Evolutionary conservation across 495 filamentous ascomycete species (phyloP).

Genomic region (Bombardia bombarda): DNA sequence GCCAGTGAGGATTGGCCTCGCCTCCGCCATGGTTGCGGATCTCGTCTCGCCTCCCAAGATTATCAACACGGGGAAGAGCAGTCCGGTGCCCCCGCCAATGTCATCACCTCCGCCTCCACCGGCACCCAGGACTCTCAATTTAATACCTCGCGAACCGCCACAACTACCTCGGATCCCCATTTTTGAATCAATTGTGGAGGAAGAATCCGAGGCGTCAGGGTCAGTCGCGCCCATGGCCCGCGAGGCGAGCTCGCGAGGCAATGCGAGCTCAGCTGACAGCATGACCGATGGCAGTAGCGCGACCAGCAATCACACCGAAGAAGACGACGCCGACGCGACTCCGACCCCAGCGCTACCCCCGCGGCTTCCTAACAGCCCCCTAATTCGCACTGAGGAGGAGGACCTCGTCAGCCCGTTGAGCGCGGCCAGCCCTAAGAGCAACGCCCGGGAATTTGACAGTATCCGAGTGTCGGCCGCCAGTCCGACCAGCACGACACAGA

Average conservation of each 20-base stretch:
- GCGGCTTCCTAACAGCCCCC: not conserved
- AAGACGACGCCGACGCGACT: slow-evolving; percentile 7
- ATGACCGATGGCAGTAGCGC: slow-evolving; percentile 27
- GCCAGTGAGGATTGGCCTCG: slow-evolving; percentile 12
- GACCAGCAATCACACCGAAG: slow-evolving; percentile 19
- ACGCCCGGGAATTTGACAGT: not conserved
- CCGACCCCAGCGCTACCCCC: not conserved
- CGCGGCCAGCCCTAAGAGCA: slow-evolving; percentile 8
- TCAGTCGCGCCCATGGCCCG: slow-evolving; percentile 7
- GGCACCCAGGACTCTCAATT: not conserved
- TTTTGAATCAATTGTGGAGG: slow-evolving; percentile 19
- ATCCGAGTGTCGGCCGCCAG: not conserved
- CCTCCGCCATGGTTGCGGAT: slow-evolving; percentile 19
- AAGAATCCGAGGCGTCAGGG: slow-evolving; percentile 4
- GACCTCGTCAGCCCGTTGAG: slow-evolving; percentile 18
- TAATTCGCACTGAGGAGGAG: slow-evolving; percentile 8
- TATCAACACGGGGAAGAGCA: slow-evolving; percentile 3
- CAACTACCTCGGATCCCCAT: slow-evolving; percentile 17
- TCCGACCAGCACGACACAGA: not conserved
- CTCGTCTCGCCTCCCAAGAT: slow-evolving; percentile 14
- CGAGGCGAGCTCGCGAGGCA: slow-evolving; percentile 2
- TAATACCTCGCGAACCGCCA: slow-evolving; percentile 5
- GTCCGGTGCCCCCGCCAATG: slow-evolving; percentile 1
- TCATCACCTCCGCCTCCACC: slow-evolving; percentile 5
- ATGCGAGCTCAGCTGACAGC: slow-evolving; percentile 20